Base-by-base conservation (phyloP, 176 grass and related monocot genomes). In the Triticum monococcum region DNA sequence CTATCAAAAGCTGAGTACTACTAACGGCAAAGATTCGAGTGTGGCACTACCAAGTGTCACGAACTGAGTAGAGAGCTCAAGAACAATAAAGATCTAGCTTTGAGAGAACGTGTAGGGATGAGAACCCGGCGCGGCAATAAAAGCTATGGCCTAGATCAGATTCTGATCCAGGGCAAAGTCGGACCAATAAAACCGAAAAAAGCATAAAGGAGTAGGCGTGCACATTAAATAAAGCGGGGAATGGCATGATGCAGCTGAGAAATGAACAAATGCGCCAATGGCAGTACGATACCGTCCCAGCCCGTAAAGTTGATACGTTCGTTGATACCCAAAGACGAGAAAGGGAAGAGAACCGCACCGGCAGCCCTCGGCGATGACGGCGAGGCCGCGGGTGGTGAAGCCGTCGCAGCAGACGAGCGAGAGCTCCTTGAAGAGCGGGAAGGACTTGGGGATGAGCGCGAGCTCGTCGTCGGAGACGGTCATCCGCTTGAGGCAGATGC, bases 401-500 rank as follows among this genome's bases (percentile, higher is more conserved):
- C 96, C 96, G 37, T 98, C 96, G 60, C 96, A 98, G 92, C 91
- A 95, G 26, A 96, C 88, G 10, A 98, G 89, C 32, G 92, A 86
- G 81, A 98, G 92, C 20, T 93, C 93, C 81, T 48, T 95, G 81
- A 98, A 94, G 24, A 75, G 74, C 68, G 91, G 91, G 82, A 94
- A 98, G 0, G 84, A 92, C 7, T 45, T 89, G 26, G 93, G 88
- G 25, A 98, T 45, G 63, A 94, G 72, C 5, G 38, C 67, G 77
- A 98, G 93, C 75, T 93, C 91, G 38, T 87, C 93, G 72, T 98
- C 92, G 64, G 92, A 68, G 60, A 98, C 85, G 75, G 91, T 87
- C 93, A 98, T 98, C 59, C 96, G 89, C 86, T 98, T 98, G 86
- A 98, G 93, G 75, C 93, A 91, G 85, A 98, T 89, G 68, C 91